These are phyloP conservation scores for Ustilago tritici DNA, from an alignment of 1,284 basidiomycete species.

Conservation along the genomic window DNA sequence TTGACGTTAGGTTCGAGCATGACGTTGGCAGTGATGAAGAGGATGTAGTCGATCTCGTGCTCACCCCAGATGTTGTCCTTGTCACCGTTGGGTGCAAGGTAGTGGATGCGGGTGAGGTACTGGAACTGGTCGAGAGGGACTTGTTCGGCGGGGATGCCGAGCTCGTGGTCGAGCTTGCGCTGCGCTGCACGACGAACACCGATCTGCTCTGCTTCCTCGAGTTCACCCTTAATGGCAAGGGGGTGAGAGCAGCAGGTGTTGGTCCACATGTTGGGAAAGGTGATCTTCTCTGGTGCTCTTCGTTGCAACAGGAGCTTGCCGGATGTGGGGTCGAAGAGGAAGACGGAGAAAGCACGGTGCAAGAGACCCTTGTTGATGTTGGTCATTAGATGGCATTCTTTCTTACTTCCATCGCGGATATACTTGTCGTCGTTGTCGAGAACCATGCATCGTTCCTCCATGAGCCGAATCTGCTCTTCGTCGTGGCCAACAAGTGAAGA, in stretches of 20 bases:
- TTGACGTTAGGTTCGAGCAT: slow-evolving; percentile 86
- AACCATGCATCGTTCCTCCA: slow-evolving; percentile 97
- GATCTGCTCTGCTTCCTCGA: slow-evolving; percentile 77
- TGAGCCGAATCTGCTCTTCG: slow-evolving; percentile 77
- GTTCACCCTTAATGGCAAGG: slow-evolving; percentile 80
- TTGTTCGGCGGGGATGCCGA: slow-evolving; percentile 82
- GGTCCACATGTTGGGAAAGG: slow-evolving; percentile 99
- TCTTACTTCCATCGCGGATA: slow-evolving; percentile 77
- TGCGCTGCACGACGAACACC: slow-evolving; percentile 86
- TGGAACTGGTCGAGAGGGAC: slow-evolving; percentile 89
- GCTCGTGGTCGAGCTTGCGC: slow-evolving; percentile 94
- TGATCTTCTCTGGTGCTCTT: slow-evolving; percentile 96
- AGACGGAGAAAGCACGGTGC: slow-evolving; percentile 97
- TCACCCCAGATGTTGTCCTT: slow-evolving; percentile 91
- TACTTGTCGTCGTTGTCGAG: slow-evolving; percentile 88
- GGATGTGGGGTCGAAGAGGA: slow-evolving; percentile 93
- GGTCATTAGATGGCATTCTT: slow-evolving; percentile 99
- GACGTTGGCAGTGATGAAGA: slow-evolving; percentile 92
- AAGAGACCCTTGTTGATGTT: slow-evolving; percentile 94
- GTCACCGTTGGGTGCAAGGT: slow-evolving; percentile 83
- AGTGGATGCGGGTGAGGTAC: slow-evolving; percentile 96
- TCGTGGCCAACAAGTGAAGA: slow-evolving; percentile 67
- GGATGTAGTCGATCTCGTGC: slow-evolving; percentile 99
- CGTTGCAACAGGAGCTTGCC: slow-evolving; percentile 96
- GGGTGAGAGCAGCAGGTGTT: slow-evolving; percentile 99